These are phyloP conservation scores for Stylonectria norvegica DNA, from an alignment of 2,329 filamentous ascomycete species.

Conservation along the genomic window DNA sequence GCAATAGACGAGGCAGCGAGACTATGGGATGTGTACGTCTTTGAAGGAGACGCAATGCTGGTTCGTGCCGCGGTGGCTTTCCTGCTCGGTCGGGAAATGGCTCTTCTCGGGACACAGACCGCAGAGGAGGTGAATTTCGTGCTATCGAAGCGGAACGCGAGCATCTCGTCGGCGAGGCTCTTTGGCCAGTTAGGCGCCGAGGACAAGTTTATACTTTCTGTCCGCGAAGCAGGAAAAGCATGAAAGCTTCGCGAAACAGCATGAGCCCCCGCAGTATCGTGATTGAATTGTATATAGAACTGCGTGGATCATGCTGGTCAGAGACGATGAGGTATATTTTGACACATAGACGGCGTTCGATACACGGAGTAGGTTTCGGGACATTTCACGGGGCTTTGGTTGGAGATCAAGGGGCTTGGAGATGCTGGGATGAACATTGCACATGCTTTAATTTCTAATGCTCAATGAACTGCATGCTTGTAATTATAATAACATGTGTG, in stretches of 20 bases:
- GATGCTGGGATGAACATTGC: too few relatives aligned
- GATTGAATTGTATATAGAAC: too few relatives aligned
- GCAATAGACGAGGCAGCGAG: conserved; percentile 67
- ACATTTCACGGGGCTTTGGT: conserved; percentile 25
- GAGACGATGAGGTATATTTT: too few relatives aligned
- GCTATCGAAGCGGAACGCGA: conserved; percentile 30
- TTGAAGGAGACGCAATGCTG: conserved; percentile 73
- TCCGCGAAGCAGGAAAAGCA: conserved; percentile 35
- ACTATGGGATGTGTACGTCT: conserved; percentile 78
- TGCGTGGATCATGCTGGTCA: too few relatives aligned
- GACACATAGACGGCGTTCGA: conserved; percentile 26
- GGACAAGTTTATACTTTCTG: conserved; percentile 39
- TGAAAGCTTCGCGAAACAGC: too few relatives aligned
- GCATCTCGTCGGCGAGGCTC: conserved; percentile 31
- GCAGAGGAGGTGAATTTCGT: conserved; percentile 42
- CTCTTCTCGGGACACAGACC: conserved; percentile 46
- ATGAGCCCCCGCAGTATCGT: too few relatives aligned
- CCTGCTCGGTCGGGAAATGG: conserved; percentile 52
- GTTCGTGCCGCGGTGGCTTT: conserved; percentile 69
- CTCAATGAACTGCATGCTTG: too few relatives aligned
- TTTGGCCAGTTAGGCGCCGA: conserved; percentile 46
- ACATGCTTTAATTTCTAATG: too few relatives aligned
- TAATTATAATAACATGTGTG: too few relatives aligned
- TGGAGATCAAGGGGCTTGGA: too few relatives aligned
- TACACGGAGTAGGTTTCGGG: conserved; percentile 5